Evolutionary conservation across 805 yeast species (phyloP).

Genomic region (Pichia manshurica): DNA sequence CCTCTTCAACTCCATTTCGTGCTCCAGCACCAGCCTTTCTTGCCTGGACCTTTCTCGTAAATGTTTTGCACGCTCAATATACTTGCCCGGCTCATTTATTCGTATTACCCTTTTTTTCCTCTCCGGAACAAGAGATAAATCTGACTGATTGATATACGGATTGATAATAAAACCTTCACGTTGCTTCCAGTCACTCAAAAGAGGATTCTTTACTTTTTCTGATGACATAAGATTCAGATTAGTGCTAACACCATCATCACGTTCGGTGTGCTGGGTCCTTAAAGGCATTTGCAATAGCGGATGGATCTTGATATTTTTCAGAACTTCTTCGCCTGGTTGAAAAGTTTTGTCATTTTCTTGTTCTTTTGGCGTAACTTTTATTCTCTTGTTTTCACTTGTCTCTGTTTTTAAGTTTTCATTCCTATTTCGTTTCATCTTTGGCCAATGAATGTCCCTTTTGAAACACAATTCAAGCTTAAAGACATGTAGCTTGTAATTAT

Average conservation of each 20-base stretch:
- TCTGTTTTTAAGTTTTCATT: background rate
- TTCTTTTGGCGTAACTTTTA: background rate
- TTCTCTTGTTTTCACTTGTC: background rate
- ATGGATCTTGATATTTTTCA: conserved; percentile 26
- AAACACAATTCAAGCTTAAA: background rate
- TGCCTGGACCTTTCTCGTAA: conserved; percentile 37
- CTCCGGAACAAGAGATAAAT: conserved; percentile 16
- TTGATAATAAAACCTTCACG: conserved; percentile 28
- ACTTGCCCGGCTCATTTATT: conserved; percentile 62
- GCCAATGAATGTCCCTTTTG: too few relatives aligned
- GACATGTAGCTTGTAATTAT: too few relatives aligned
- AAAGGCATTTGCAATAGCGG: conserved; percentile 22
- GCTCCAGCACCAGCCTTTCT: conserved; percentile 29
- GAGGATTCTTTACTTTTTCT: conserved; percentile 16
- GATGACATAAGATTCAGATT: too few relatives aligned
- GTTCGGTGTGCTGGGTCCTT: too few relatives aligned
- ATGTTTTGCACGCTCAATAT: conserved; percentile 47
- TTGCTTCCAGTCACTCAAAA: conserved; percentile 19
- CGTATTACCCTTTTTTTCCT: conserved; percentile 35
- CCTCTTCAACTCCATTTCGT: conserved; percentile 26
- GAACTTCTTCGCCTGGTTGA: conserved; percentile 6
- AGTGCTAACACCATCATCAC: background rate
- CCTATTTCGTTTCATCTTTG: background rate
- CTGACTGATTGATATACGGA: conserved; percentile 31
- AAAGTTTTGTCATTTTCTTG: conserved; percentile 1